These are phyloP conservation scores for Cordia subcordata DNA, from an alignment of 257 asterid species.

Conservation along the genomic window DNA sequence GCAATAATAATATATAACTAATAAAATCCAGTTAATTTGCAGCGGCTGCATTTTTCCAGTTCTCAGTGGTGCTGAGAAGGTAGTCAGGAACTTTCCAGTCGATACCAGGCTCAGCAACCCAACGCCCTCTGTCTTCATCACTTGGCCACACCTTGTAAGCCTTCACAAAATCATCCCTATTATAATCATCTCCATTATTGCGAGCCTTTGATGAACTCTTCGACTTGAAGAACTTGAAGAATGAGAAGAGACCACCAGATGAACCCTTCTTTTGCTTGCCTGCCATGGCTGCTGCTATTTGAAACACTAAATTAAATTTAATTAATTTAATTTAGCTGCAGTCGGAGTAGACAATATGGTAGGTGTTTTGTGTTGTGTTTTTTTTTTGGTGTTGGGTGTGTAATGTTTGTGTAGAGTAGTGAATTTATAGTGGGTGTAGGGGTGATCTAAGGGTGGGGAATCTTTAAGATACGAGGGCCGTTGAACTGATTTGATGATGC, in stretches of 20 bases:
- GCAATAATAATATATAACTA: not conserved
- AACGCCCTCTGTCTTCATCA: constrained; percentile 71
- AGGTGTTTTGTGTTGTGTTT: constrained; percentile 6
- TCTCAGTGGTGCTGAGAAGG: constrained; percentile 42
- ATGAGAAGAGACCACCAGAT: constrained; percentile 37
- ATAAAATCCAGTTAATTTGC: constrained; percentile 16
- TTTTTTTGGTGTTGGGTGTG: constrained; percentile 14
- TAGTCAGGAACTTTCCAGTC: constrained; percentile 59
- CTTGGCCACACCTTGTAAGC: constrained; percentile 77
- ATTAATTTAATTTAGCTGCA: too few species aligned
- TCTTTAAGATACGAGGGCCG: constrained; percentile 12
- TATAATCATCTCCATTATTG: constrained; percentile 7
- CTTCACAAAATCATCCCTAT: constrained; percentile 41
- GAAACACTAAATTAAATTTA: too few species aligned
- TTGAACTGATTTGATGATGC: constrained; percentile 43
- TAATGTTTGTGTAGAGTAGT: constrained; percentile 14
- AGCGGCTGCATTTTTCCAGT: constrained; percentile 35
- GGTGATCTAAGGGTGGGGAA: constrained; percentile 35
- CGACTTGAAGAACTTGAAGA: constrained; percentile 45
- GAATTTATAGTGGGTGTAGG: constrained; percentile 35
- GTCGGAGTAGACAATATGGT: too few species aligned
- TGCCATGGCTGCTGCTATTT: constrained; percentile 29
- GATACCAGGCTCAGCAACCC: constrained; percentile 84
- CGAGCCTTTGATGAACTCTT: constrained; percentile 22
- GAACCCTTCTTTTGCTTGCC: constrained; percentile 49